Percentiles rank a stretch among this genome's conserved stretches.
Conservation (phyloP, 1,284 basidiomycete genomes). For the Mycena sp. region DNA sequence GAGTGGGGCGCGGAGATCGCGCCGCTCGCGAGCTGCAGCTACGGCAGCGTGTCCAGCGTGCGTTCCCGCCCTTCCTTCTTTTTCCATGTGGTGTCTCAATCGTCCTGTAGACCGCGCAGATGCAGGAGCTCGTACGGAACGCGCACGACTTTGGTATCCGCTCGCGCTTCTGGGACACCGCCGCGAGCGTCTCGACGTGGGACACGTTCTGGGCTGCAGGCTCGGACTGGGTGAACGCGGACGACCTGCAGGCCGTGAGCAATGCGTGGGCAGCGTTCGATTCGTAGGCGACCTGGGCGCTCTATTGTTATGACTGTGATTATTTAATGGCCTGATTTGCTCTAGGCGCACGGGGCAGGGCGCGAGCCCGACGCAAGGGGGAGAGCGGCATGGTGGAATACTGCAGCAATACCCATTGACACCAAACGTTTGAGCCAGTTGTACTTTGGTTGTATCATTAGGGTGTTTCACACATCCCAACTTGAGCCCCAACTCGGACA, state of each 20-base stretch:
- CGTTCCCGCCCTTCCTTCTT: slow-evolving; percentile 15
- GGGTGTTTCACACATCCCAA: no score
- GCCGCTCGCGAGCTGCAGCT: slow-evolving; percentile 63
- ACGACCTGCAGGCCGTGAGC: slow-evolving; percentile 53
- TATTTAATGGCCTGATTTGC: no score
- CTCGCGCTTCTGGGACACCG: slow-evolving; percentile 64
- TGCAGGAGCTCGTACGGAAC: slow-evolving; percentile 42
- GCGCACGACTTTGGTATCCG: slow-evolving; percentile 58
- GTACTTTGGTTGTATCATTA: no score
- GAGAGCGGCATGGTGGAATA: no score
- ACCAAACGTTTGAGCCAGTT: no score
- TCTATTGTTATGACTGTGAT: background rate
- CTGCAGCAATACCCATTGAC: no score
- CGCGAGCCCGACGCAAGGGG: no score
- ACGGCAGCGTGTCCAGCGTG: slow-evolving; percentile 55
- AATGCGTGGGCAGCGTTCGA: slow-evolving; percentile 22
- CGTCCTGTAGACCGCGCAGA: slow-evolving; percentile 17
- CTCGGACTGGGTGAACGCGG: slow-evolving; percentile 64
- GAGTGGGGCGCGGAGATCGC: slow-evolving; percentile 49
- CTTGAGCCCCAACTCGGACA: no score
- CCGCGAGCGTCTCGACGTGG: slow-evolving; percentile 52
- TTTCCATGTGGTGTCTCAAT: background rate
- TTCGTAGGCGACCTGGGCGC: background rate
- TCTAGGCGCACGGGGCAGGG: no score
- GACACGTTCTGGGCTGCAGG: slow-evolving; percentile 51